Percentiles rank a stretch among this genome's conserved stretches.
Conservation (phyloP, 2,329 filamentous ascomycete species). For the Drechslerella stenobrocha region DNA sequence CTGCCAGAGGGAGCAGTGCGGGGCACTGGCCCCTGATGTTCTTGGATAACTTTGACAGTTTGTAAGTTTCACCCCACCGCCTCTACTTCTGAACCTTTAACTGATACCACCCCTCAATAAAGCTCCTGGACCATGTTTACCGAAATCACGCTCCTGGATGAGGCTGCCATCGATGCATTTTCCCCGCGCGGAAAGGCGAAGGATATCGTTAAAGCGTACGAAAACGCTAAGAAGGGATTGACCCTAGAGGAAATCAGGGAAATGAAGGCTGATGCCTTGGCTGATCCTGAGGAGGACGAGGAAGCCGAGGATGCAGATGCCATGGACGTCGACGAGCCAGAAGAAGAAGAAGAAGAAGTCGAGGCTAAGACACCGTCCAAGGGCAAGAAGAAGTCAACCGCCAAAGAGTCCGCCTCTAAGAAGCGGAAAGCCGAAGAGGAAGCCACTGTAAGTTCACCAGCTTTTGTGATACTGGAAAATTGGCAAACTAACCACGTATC, state of each 20-base stretch:
- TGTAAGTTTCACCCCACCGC: slow-evolving; percentile 66
- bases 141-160: slow-evolving; percentile 74
- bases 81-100: not conserved
- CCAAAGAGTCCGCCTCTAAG: slow-evolving; percentile 56
- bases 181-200: slow-evolving; percentile 77
- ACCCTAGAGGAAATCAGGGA: slow-evolving; percentile 81
- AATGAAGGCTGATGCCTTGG: slow-evolving; percentile 66
- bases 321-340: slow-evolving; percentile 54
- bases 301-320: slow-evolving; percentile 37
- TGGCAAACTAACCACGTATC: slow-evolving; percentile 58
- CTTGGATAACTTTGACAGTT: slow-evolving; percentile 37
- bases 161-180: slow-evolving; percentile 69
- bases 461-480: not conserved
- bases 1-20: slow-evolving; percentile 36
- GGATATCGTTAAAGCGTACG: slow-evolving; percentile 74
- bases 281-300: slow-evolving; percentile 51
- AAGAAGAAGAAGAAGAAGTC: slow-evolving; percentile 59
- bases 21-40: slow-evolving; percentile 47
- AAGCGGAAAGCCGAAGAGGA: slow-evolving; percentile 69
- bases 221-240: slow-evolving; percentile 76
- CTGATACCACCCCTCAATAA: slow-evolving; percentile 32
- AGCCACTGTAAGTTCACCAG: slow-evolving; percentile 64
- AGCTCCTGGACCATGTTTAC: slow-evolving; percentile 93
- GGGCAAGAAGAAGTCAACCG: slow-evolving; percentile 62
- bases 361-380: slow-evolving; percentile 65